phyloP scores from a whole-genome alignment of 148 eudicot genomes.

The Suaeda aralocaspica region DNA sequence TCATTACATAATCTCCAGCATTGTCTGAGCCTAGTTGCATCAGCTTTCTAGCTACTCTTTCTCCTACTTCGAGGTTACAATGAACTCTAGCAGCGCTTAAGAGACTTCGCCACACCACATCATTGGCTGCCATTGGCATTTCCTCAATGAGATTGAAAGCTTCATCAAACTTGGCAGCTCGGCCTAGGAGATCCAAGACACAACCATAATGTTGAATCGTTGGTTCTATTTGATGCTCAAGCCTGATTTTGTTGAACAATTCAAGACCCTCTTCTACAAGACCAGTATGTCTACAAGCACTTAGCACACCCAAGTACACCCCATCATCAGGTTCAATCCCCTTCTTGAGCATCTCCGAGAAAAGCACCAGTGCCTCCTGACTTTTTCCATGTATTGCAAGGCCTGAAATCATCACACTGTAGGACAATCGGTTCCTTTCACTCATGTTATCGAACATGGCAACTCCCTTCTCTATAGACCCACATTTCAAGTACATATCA shows the following conservation, averaged over 20 bases:
- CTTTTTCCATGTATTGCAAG: conserved; percentile 45
- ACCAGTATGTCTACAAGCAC: conserved; percentile 56
- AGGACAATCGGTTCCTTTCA: conserved; percentile 40
- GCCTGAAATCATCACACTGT: conserved; percentile 58
- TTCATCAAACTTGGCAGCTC: conserved; percentile 48
- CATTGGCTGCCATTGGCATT: conserved; percentile 55
- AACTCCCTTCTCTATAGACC: conserved; percentile 45
- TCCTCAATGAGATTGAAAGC: conserved; percentile 41
- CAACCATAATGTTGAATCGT: conserved; percentile 62
- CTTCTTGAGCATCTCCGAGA: conserved; percentile 43
- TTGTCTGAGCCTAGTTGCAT: conserved; percentile 24
- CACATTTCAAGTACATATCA: conserved; percentile 67
- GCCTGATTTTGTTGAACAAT: conserved; percentile 36
- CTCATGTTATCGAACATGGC: conserved; percentile 38
- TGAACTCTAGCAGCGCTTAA: conserved; percentile 43
- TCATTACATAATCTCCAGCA: conserved; percentile 45
- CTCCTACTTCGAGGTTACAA: conserved; percentile 42
- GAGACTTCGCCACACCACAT: conserved; percentile 53
- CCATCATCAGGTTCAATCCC: conserved; percentile 54
- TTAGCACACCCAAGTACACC: conserved; percentile 50
- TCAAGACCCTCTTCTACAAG: conserved; percentile 43
- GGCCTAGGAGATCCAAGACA: conserved; percentile 51
- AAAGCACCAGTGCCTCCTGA: conserved; percentile 39
- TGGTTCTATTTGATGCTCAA: conserved; percentile 42
- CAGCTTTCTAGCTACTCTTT: conserved; percentile 36